Percentiles rank a stretch among this genome's conserved stretches.
phyloP scores from a whole-genome alignment of 169 alveolate species.

The Cryptosporidium canis region DNA sequence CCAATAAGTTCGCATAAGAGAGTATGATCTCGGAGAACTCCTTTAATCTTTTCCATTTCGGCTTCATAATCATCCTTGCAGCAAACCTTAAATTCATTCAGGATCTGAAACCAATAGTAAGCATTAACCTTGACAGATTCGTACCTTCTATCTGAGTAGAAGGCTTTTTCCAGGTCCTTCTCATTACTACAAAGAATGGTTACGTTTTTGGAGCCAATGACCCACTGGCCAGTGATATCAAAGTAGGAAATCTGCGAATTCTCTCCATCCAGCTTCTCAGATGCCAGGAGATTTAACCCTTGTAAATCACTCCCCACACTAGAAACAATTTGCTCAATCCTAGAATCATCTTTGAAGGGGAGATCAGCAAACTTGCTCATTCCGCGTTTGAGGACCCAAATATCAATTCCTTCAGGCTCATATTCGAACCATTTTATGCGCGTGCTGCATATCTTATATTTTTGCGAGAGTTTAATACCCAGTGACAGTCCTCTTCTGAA shows the following conservation, averaged over 20 bases:
- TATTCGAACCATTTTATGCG: constrained; percentile 24
- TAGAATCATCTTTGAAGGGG: background rate
- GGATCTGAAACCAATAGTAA: constrained; percentile 7
- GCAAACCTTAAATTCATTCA: background rate
- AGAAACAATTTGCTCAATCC: background rate
- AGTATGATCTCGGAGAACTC: background rate
- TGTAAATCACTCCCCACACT: background rate
- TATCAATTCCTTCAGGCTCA: background rate
- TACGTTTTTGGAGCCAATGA: constrained; percentile 62
- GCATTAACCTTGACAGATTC: constrained; percentile 18
- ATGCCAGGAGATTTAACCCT: background rate
- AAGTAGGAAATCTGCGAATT: constrained; percentile 58
- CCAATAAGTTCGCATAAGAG: constrained; percentile 27
- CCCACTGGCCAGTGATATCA: constrained; percentile 52
- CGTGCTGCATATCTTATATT: background rate
- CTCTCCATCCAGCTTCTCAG: constrained; percentile 68
- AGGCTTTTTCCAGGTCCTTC: background rate
- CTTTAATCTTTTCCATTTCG: background rate
- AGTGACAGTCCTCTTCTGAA: constrained; percentile 58
- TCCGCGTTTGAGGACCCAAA: constrained; percentile 53
- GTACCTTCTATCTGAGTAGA: constrained; percentile 11
- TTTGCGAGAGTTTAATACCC: constrained; percentile 13
- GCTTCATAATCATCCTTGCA: background rate
- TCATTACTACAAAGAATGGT: constrained; percentile 42
- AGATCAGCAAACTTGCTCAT: constrained; percentile 30